phyloP scores from a whole-genome alignment of 139 green algal species.

The Zygnema circumcarinatum region DNA sequence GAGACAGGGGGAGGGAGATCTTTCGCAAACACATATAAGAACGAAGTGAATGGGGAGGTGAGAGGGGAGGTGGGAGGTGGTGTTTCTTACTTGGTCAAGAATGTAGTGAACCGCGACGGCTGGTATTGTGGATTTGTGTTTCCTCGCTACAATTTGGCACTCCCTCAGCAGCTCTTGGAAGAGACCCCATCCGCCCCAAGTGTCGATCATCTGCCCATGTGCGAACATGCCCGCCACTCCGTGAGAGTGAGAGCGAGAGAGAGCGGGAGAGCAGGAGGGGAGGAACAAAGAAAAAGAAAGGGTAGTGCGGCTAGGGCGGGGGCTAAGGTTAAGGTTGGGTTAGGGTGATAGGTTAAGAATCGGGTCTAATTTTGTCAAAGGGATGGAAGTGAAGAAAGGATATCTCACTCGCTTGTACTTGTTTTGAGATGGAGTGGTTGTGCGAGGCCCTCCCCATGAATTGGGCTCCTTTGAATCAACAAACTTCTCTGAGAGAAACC shows the following conservation, averaged over 20 bases:
- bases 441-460: conserved; percentile 7
- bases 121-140: conserved; percentile 43
- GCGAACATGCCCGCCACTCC: conserved; percentile 10
- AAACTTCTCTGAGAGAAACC: conserved; percentile 52
- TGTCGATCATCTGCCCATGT: conserved; percentile 47
- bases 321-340: background rate
- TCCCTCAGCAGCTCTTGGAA: conserved; percentile 59
- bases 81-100: conserved; percentile 42
- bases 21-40: background rate
- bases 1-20: background rate
- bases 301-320: background rate
- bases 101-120: conserved; percentile 40
- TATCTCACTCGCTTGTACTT: conserved; percentile 54
- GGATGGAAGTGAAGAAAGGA: background rate
- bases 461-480: conserved; percentile 29
- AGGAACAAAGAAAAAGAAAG: conserved; percentile 12
- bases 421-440: conserved; percentile 31
- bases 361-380: too few species aligned
- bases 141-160: conserved; percentile 20
- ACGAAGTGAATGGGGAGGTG: background rate
- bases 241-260: conserved; percentile 7
- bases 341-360: background rate
- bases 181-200: conserved; percentile 52
- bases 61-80: background rate
- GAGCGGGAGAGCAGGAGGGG: background rate